These are phyloP conservation scores for Tylopilus balloui DNA, from an alignment of 768 basidiomycete genomes.

Conservation along the genomic window DNA sequence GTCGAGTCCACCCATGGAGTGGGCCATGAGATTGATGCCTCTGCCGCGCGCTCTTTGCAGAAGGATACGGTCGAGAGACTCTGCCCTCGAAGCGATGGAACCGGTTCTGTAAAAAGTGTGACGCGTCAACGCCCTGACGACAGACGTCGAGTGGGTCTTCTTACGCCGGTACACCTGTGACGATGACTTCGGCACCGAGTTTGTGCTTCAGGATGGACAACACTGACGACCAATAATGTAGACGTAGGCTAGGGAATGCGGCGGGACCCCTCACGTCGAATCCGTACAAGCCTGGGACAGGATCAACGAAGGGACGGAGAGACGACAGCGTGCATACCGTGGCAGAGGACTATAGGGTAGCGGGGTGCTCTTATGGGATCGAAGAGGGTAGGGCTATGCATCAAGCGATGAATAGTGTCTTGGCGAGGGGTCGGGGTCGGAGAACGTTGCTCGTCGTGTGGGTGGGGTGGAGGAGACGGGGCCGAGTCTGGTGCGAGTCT, in stretches of 20 bases:
- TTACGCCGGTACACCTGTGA: slow-evolving; percentile 90
- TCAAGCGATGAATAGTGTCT: slow-evolving; percentile 57
- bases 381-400: slow-evolving; percentile 72
- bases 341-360: slow-evolving; percentile 91
- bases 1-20: slow-evolving; percentile 98
- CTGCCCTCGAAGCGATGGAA: slow-evolving; percentile 77
- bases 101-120: slow-evolving; percentile 62
- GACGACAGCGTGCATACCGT: slow-evolving; percentile 51
- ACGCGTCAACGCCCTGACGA: neutral
- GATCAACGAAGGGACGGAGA: neutral
- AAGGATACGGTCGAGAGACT: slow-evolving; percentile 69
- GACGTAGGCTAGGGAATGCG: slow-evolving; percentile 74
- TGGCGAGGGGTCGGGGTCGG: slow-evolving; percentile 5
- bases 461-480: slow-evolving; percentile 7
- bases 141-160: slow-evolving; percentile 24
- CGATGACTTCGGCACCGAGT: slow-evolving; percentile 91
- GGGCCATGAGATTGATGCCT: slow-evolving; percentile 89
- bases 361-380: slow-evolving; percentile 78
- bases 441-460: slow-evolving; percentile 6
- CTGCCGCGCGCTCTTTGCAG: slow-evolving; percentile 61
- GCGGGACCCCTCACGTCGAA: slow-evolving; percentile 88
- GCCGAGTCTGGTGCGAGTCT: neutral
- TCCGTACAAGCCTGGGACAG: slow-evolving; percentile 74
- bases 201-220: slow-evolving; percentile 72
- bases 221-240: slow-evolving; percentile 94